Evolutionary conservation across 257 asterid species (phyloP).

Genomic region (Solanum clarkiae): DNA sequence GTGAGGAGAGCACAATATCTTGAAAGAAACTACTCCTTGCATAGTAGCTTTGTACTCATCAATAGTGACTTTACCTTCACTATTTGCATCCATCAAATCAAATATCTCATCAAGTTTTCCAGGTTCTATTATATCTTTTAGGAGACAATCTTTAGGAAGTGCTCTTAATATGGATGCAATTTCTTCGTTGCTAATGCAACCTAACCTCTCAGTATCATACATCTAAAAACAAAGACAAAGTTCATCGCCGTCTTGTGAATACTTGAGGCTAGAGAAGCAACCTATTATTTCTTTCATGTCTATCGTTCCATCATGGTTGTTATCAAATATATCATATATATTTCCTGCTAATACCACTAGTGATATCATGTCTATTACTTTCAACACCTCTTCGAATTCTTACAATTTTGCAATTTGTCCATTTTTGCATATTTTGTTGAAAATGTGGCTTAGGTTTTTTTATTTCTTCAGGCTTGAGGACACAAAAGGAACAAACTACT

Average conservation of each 20-base stretch:
- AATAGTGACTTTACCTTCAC: constrained; percentile 67
- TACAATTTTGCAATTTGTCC: constrained; percentile 54
- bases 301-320: constrained; percentile 67
- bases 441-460: constrained; percentile 46
- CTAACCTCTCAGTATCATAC: constrained; percentile 75
- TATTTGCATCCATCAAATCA: constrained; percentile 76
- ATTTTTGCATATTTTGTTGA: constrained; percentile 53
- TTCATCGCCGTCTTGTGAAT: constrained; percentile 79
- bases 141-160: constrained; percentile 68
- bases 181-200: constrained; percentile 81
- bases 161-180: constrained; percentile 78
- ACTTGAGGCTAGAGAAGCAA: constrained; percentile 66
- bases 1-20: constrained; percentile 72
- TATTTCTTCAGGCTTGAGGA: constrained; percentile 70
- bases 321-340: constrained; percentile 61
- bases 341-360: constrained; percentile 56
- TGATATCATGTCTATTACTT: constrained; percentile 63
- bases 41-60: constrained; percentile 81
- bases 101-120: constrained; percentile 80
- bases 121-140: constrained; percentile 55
- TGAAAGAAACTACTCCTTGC: constrained; percentile 72
- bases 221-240: constrained; percentile 76
- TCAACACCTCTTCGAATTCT: constrained; percentile 72
- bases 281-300: constrained; percentile 80
- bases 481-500: constrained; percentile 53